Percentiles rank a stretch among this genome's conserved stretches.
These are phyloP conservation scores for Yamadazyma triangularis DNA, from an alignment of 1,139 yeast species.

Conservation along the genomic window DNA sequence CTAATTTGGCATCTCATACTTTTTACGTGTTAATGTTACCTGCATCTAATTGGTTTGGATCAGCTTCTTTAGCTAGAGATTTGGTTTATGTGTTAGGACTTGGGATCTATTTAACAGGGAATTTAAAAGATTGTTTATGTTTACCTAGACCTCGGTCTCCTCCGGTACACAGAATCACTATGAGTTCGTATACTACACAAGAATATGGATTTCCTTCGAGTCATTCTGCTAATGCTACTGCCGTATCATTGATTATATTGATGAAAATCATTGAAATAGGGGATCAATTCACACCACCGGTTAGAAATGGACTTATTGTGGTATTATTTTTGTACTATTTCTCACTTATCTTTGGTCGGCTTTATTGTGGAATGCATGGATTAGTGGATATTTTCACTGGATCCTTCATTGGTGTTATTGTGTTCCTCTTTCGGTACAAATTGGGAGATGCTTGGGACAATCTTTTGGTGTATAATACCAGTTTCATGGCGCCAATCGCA, in stretches of 20 bases:
- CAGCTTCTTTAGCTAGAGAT: constrained; percentile 55
- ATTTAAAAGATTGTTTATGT: constrained; percentile 78
- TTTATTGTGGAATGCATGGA: constrained; percentile 99
- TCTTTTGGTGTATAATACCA: constrained; percentile 22
- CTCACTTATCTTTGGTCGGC: constrained; percentile 72
- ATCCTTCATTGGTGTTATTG: constrained; percentile 50
- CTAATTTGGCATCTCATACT: constrained; percentile 89
- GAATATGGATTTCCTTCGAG: constrained; percentile 96
- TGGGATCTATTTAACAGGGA: constrained; percentile 80
- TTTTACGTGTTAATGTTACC: constrained; percentile 90
- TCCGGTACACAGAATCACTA: constrained; percentile 83
- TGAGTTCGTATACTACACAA: constrained; percentile 82
- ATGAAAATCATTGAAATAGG: constrained; percentile 13
- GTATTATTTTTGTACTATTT: constrained; percentile 41
- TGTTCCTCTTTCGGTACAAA: constrained; percentile 38
- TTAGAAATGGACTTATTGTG: constrained; percentile 16
- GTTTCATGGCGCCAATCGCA: constrained; percentile 30
- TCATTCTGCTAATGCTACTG: constrained; percentile 90
- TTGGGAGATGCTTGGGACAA: constrained; percentile 39
- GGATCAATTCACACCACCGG: constrained; percentile 10
- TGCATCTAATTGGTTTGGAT: constrained; percentile 81
- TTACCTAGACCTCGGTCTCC: constrained; percentile 92
- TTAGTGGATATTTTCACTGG: constrained; percentile 73
- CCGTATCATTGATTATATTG: constrained; percentile 52
- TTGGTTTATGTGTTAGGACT: constrained; percentile 74